Percentiles rank a stretch among this genome's conserved stretches.
These are phyloP conservation scores for Spatholobus suberectus DNA, from an alignment of 306 rosid species.

Conservation along the genomic window DNA sequence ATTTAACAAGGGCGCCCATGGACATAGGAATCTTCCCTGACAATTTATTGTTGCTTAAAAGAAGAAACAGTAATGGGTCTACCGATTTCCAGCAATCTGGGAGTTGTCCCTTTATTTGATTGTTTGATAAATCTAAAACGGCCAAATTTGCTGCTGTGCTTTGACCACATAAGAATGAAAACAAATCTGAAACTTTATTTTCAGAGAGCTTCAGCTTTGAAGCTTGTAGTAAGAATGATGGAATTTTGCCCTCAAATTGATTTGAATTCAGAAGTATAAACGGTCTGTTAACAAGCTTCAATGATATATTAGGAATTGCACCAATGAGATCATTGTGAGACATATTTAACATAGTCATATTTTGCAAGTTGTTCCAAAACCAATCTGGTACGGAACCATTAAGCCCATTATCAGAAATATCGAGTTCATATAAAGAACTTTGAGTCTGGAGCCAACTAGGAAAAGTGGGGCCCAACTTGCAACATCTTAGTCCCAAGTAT, in stretches of 20 bases:
- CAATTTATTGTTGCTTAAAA: constrained; percentile 24
- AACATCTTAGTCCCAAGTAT: not conserved
- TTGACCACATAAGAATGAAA: not conserved
- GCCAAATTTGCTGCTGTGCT: accelerated
- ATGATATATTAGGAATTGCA: not conserved
- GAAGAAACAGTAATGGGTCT: not conserved
- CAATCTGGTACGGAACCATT: not conserved
- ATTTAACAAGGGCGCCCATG: not conserved
- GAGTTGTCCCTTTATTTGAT: constrained; percentile 4
- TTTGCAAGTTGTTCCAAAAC: not conserved
- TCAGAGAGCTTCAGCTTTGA: not conserved
- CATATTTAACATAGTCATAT: accelerated
- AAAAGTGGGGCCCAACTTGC: not conserved
- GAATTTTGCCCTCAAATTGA: constrained; percentile 12
- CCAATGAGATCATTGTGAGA: constrained; percentile 13
- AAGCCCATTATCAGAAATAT: constrained; percentile 2
- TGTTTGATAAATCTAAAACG: constrained; percentile 14
- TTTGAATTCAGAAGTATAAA: not conserved
- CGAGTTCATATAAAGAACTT: accelerated
- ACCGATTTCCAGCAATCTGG: constrained; percentile 11
- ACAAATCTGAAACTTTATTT: constrained; percentile 24
- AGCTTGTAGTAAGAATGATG: not conserved
- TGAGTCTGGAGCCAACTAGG: constrained; percentile 22
- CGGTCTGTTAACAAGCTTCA: accelerated
- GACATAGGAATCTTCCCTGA: constrained; percentile 22